Base-by-base conservation (phyloP, 306 rosid species). In the Rosa rugosa region DNA sequence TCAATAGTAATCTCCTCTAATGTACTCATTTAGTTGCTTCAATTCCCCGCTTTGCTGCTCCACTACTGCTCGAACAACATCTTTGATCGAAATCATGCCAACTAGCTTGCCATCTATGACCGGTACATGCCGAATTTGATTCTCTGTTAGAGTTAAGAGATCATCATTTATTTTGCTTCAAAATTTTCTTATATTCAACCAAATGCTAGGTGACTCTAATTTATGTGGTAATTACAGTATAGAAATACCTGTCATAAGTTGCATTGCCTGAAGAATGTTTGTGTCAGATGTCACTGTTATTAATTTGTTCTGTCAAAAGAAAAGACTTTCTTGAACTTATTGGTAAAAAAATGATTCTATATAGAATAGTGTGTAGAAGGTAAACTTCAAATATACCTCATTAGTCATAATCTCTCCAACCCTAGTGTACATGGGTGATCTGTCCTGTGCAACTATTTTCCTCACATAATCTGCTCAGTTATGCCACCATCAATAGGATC, bases 21-120 rank as follows among this genome's bases (percentile, higher is more conserved):
- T 87, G 74, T 86, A 95, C 57, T 88, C 94, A 27, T 86, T 89
- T 22, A 95, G 83, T 80, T 80, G 87, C 79, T 79, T 87, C 83
- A 95, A 36, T 87, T 92, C 99, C 77, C 97, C 97, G 31, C 68
- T 82, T 81, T 95, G 98, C 76, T 93, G 96, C 73, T 93, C 90
- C 71, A 89, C 88, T 57, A 93, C 96, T 63, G 93, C 97, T 83
- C 87, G 75, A 51, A 89, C 98, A 70, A 95, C 94, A 84, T 93
- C 98, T 56, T 87, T 93, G 36, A 91, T 91, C 1, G 99, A 95
- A 79, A 95, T 89, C 97, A 93, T 86, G 12, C 99, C 99, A 57
- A 93, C 93, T 14, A 93, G 83, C 78, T 69, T 92, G 79, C 98
- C 96, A 83, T 95, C 97, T 75, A 93, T 87, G 18, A 92, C 99